A percentile compares a stretch with the other conserved stretches of the same genome.
Evolutionary conservation across 148 eudicot species (phyloP).

Genomic region (Rhododendron simsii): DNA sequence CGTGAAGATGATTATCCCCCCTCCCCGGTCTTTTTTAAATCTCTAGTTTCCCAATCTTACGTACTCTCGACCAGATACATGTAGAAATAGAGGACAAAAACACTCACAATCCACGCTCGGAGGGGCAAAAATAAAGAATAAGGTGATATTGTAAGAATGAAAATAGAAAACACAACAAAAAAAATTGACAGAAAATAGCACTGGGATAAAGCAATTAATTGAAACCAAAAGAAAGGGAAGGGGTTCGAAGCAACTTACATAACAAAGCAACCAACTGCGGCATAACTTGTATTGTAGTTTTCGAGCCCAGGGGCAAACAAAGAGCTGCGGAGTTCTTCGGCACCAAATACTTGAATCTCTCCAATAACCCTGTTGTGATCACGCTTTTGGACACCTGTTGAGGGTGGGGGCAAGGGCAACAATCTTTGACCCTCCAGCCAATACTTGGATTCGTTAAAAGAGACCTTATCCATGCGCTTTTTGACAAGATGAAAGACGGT

Average conservation of each 20-base stretch:
- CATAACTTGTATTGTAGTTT: not conserved
- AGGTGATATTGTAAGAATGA: not conserved
- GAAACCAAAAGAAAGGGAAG: not conserved
- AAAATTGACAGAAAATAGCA: not conserved
- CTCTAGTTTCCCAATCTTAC: not conserved
- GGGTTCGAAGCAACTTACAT: not conserved
- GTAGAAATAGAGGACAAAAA: not conserved
- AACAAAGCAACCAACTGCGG: not conserved
- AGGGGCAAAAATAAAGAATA: not conserved
- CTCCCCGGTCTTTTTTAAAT: no score
- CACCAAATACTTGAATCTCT: not conserved
- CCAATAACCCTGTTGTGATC: not conserved
- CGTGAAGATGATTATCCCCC: not conserved
- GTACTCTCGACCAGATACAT: not conserved
- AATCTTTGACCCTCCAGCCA: no score
- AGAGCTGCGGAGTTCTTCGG: not conserved
- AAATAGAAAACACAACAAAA: not conserved
- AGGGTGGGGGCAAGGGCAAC: not conserved
- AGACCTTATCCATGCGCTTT: not conserved
- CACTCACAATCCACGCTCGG: not conserved
- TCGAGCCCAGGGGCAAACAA: not conserved
- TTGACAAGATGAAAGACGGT: not conserved
- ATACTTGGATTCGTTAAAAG: no score
- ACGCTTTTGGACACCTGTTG: not conserved
- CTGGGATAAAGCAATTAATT: not conserved